A percentile compares a stretch with the other conserved stretches of the same genome.
Evolutionary conservation across 352 stramenopile species (phyloP).

Genomic region (Elongisporangium senticosum): DNA sequence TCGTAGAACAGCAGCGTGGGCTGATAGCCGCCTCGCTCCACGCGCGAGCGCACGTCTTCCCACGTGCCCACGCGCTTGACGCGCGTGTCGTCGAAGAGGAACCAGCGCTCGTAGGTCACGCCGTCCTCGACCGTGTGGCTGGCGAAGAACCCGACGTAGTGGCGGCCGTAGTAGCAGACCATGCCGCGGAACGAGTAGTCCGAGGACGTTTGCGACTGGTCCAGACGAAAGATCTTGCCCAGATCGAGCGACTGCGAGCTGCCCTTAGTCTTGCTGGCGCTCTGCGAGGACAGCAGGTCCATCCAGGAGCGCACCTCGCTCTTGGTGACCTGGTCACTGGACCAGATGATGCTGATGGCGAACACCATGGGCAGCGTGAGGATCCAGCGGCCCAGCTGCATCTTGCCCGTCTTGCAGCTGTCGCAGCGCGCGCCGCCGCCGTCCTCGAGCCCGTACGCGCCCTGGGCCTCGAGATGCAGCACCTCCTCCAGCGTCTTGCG

Average conservation of each 20-base stretch:
- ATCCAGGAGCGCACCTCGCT: conserved; percentile 66
- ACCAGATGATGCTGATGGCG: conserved; percentile 78
- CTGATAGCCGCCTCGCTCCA: conserved; percentile 79
- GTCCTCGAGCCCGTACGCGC: conserved; percentile 17
- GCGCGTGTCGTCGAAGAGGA: conserved; percentile 80
- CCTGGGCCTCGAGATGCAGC: conserved; percentile 46
- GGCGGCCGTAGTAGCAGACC: conserved; percentile 81
- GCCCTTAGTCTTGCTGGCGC: conserved; percentile 8
- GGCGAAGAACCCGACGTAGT: conserved; percentile 84
- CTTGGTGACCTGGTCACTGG: conserved; percentile 60
- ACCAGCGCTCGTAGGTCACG: conserved; percentile 54
- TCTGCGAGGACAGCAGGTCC: conserved; percentile 51
- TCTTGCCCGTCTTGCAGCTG: conserved; percentile 36
- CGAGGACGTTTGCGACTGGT: conserved; percentile 25
- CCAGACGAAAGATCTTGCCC: conserved; percentile 62
- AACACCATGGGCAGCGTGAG: conserved; percentile 84
- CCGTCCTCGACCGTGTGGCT: conserved; percentile 57
- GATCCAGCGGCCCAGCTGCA: conserved; percentile 63
- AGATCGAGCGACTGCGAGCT: conserved; percentile 55
- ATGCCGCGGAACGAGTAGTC: conserved; percentile 73
- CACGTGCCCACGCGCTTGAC: conserved; percentile 73
- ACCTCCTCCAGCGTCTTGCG: conserved; percentile 50
- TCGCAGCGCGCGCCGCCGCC: conserved; percentile 34
- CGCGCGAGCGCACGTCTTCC: conserved; percentile 58
- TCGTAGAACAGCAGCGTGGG: conserved; percentile 83